phyloP scores from a whole-genome alignment of 2,329 filamentous ascomycete genomes.

The Apiospora rasikravindrae region DNA sequence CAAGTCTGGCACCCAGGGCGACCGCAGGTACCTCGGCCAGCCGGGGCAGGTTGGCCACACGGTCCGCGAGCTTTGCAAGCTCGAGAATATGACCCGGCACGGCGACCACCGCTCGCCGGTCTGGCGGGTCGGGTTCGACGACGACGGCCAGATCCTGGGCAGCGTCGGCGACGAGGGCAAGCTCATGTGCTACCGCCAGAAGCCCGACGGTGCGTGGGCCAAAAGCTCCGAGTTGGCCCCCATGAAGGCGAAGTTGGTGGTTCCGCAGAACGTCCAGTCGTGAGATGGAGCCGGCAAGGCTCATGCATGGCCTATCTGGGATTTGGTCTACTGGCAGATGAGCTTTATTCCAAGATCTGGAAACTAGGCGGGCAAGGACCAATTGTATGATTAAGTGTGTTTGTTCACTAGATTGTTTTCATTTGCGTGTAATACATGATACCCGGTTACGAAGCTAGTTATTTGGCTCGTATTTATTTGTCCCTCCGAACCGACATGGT shows the following conservation, averaged over 20 bases:
- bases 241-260: constrained; percentile 60
- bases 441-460: constrained; percentile 7
- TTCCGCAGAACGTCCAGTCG: constrained; percentile 37
- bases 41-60: constrained; percentile 71
- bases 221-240: constrained; percentile 66
- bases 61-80: constrained; percentile 66
- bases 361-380: neutral
- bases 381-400: neutral
- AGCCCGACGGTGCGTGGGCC: constrained; percentile 61
- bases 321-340: neutral
- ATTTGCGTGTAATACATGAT: constrained; percentile 13
- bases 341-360: neutral
- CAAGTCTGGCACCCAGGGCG: constrained; percentile 52
- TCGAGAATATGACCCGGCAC: constrained; percentile 70
- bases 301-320: neutral
- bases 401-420: neutral
- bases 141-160: constrained; percentile 73
- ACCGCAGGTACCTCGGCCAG: constrained; percentile 59
- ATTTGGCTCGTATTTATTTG: neutral
- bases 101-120: constrained; percentile 72
- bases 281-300: neutral
- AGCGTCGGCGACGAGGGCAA: constrained; percentile 79
- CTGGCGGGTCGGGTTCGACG: constrained; percentile 76
- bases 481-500: too few species aligned
- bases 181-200: constrained; percentile 66